Base-by-base conservation (phyloP, 192 early-diverging fungal genomes). In the Jimgerdemannia flammicorona region DNA sequence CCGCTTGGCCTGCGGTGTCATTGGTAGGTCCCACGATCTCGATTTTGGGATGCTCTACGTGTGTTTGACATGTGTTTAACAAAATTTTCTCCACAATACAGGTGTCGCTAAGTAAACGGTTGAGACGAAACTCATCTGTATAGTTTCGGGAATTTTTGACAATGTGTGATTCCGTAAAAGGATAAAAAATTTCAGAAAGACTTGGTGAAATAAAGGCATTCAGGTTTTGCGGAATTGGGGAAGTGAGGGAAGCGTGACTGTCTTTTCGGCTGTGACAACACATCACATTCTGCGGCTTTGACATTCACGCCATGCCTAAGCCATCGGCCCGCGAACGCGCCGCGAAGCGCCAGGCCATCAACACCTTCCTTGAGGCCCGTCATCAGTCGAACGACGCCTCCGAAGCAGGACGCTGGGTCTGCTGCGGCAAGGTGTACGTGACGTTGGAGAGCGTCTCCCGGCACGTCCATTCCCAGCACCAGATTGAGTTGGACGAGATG, bases 1-100 rank as follows among this genome's bases (percentile, higher is more conserved):
- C 66, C 93, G 96, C 77, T 84, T 88, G 69, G 92, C 91, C 54
- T 97, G 96, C 85, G 96, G 95, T 86, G 95, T 96, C 83, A 93
- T 97, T 83, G 95, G 95, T 68, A 68, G 49, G 14, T 40, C 18
- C 7, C 40, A 18, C 67, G 19, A 18, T 19, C 9, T 14, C 67
- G 7, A 14, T 2, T 20, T 9, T 1, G 67, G 6, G 19, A 19
- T 0, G 7, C 18, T 68, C 9, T 40, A 20, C 18, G 0, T 0
- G 6, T 68, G 9, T 20, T 68, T 68, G 19, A 10, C 14, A 59
- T 2, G 0, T 59, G 49, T 59, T 6, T 6, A 2, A 59, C 49
- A 2, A 10, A 59, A 59, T 59, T 59, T 11, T 10, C 14, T 14
- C 49, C 8, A 14, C 14, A 14, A 6, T 10, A 59, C 49, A 68